phyloP scores from a whole-genome alignment of 768 basidiomycete species.

The Tricholoma bakamatsutake region DNA sequence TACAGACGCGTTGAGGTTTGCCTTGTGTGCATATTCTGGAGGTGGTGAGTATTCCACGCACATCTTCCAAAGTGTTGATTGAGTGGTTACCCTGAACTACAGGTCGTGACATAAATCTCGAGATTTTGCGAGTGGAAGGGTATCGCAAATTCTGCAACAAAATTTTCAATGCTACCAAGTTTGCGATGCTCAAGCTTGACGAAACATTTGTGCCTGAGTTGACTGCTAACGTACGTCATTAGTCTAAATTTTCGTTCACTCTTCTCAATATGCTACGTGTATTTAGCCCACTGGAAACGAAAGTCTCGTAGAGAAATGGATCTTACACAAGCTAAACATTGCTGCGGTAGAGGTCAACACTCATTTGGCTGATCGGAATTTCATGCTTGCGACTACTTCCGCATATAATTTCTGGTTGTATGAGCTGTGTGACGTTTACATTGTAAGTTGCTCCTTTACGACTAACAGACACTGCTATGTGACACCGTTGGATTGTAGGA shows the following conservation, averaged over 20 bases:
- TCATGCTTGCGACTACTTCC: constrained; percentile 84
- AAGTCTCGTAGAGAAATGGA: constrained; percentile 91
- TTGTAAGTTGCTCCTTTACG: constrained; percentile 44
- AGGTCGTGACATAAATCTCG: constrained; percentile 97
- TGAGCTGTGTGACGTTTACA: constrained; percentile 98
- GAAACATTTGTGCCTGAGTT: constrained; percentile 73
- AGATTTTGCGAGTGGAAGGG: constrained; percentile 93
- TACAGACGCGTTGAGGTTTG: constrained; percentile 93
- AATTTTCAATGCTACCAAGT: constrained; percentile 98
- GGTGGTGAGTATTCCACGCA: constrained; percentile 48
- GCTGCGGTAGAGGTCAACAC: constrained; percentile 75
- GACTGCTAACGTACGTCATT: constrained; percentile 51
- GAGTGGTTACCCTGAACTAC: background rate
- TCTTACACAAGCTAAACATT: constrained; percentile 87
- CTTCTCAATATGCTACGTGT: constrained; percentile 7
- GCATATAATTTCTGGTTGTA: constrained; percentile 97
- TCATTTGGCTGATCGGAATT: constrained; percentile 74
- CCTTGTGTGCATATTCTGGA: constrained; percentile 89
- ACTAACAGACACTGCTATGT: background rate
- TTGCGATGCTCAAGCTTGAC: constrained; percentile 97
- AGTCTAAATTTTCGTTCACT: background rate
- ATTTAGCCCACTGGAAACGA: constrained; percentile 81
- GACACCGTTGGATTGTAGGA: constrained; percentile 47
- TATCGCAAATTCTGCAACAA: constrained; percentile 99
- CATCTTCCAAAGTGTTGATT: background rate